Evolutionary conservation across 2,329 filamentous ascomycete species (phyloP).

Genomic region (Ophiocordyceps robertsii): DNA sequence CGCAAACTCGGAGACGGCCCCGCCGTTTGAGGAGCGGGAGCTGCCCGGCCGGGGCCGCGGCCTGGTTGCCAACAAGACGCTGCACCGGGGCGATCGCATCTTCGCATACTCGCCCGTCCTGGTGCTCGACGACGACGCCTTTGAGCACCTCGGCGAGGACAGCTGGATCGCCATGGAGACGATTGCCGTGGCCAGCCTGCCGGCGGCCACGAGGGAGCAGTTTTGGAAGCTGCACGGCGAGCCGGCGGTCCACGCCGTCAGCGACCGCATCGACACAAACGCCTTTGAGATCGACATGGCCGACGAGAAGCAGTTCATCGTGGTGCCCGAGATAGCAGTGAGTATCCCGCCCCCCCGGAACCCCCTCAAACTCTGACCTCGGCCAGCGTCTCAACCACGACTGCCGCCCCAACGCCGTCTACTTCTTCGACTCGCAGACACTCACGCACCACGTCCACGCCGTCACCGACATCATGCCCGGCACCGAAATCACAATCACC

Average conservation of each 20-base stretch:
- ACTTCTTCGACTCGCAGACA: slow-evolving; percentile 24
- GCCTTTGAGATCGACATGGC: slow-evolving; percentile 3
- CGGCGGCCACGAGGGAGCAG: background rate
- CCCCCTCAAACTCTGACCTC: too few relatives aligned
- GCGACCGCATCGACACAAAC: slow-evolving; percentile 5
- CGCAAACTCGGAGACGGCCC: slow-evolving; percentile 2
- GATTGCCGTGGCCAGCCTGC: slow-evolving; percentile 3
- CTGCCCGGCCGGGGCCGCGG: slow-evolving; percentile 11
- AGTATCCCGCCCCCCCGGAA: too few relatives aligned
- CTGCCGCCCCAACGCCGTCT: slow-evolving; percentile 30
- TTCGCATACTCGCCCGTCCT: slow-evolving; percentile 6
- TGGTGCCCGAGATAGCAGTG: slow-evolving; percentile 7
- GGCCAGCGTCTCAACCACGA: slow-evolving; percentile 30
- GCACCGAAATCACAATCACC: slow-evolving; percentile 29
- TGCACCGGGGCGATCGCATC: slow-evolving; percentile 9
- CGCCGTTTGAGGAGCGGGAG: slow-evolving; percentile 9
- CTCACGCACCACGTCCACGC: slow-evolving; percentile 26
- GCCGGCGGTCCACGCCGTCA: background rate
- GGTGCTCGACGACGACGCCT: slow-evolving; percentile 2
- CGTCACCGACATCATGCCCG: slow-evolving; percentile 22
- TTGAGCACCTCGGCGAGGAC: background rate
- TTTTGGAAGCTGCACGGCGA: slow-evolving; percentile 5
- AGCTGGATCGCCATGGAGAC: slow-evolving; percentile 1
- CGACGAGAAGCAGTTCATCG: background rate
- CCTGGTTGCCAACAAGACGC: slow-evolving; percentile 11